These are phyloP conservation scores for Westerdykella sp. DNA, from an alignment of 2,329 filamentous ascomycete species.

Conservation along the genomic window DNA sequence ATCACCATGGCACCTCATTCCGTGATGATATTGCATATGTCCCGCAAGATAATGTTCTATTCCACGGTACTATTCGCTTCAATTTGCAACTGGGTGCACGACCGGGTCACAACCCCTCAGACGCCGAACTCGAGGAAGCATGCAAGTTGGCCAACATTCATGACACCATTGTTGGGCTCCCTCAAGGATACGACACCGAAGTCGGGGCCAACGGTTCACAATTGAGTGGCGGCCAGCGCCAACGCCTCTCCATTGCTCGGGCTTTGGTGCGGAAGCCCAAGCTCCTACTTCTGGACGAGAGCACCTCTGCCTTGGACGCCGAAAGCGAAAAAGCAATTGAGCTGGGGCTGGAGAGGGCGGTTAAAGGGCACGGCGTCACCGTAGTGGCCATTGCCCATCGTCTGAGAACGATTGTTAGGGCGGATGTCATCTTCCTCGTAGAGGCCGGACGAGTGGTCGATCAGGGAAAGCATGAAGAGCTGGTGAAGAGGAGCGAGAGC, in stretches of 20 bases:
- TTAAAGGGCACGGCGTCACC: constrained; percentile 33
- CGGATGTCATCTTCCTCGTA: constrained; percentile 43
- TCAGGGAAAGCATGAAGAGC: constrained; percentile 45
- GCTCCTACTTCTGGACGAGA: constrained; percentile 39
- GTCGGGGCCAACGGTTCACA: constrained; percentile 38
- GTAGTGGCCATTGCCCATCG: constrained; percentile 44
- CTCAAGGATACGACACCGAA: constrained; percentile 59
- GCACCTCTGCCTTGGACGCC: constrained; percentile 40
- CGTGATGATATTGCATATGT: constrained; percentile 44
- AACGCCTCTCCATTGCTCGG: constrained; percentile 40
- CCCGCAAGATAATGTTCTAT: constrained; percentile 44
- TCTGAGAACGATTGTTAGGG: constrained; percentile 37
- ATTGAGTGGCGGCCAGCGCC: constrained; percentile 40
- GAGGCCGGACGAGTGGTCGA: constrained; percentile 46
- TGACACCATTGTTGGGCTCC: constrained; percentile 57
- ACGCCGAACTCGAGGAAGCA: constrained; percentile 59
- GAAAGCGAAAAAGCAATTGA: constrained; percentile 39
- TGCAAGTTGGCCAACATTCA: constrained; percentile 65
- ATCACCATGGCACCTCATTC: constrained; percentile 34
- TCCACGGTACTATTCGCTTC: constrained; percentile 45
- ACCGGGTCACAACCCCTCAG: constrained; percentile 50
- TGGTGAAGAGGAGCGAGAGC: constrained; percentile 44
- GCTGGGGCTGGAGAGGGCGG: constrained; percentile 34
- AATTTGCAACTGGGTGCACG: constrained; percentile 45
- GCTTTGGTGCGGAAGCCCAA: constrained; percentile 40